These are phyloP conservation scores for Kwoniella europaea DNA, from an alignment of 768 basidiomycete genomes.

Conservation along the genomic window DNA sequence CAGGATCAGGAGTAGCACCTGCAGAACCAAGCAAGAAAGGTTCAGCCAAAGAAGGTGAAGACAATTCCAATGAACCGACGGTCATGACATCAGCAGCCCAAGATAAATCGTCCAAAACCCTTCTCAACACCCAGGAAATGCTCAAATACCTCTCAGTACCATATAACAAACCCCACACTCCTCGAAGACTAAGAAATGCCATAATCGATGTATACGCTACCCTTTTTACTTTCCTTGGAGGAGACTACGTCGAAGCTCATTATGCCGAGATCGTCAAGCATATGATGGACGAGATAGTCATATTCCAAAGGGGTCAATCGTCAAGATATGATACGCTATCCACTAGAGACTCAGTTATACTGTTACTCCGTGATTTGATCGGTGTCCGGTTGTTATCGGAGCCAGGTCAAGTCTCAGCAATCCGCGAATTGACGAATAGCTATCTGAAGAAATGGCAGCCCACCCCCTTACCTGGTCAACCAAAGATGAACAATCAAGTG, in stretches of 20 bases:
- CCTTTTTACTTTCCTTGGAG: constrained; percentile 74
- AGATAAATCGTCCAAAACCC: constrained; percentile 68
- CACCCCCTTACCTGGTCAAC: constrained; percentile 84
- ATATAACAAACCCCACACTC: constrained; percentile 74
- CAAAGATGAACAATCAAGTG: constrained; percentile 69
- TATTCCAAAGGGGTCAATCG: constrained; percentile 61
- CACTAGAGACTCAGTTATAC: constrained; percentile 72
- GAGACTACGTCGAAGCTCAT: constrained; percentile 77
- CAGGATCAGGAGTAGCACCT: constrained; percentile 61
- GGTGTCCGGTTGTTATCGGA: constrained; percentile 88
- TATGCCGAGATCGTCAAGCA: constrained; percentile 80
- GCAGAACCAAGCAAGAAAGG: constrained; percentile 62
- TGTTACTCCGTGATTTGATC: constrained; percentile 82
- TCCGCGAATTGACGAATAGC: constrained; percentile 78
- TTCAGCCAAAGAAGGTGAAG: constrained; percentile 63
- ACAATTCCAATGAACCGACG: constrained; percentile 66
- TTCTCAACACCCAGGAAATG: constrained; percentile 79
- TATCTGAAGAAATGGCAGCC: constrained; percentile 87
- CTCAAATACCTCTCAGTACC: constrained; percentile 74
- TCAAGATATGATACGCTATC: constrained; percentile 77
- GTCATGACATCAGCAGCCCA: constrained; percentile 61
- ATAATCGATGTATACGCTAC: constrained; percentile 87
- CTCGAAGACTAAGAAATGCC: constrained; percentile 77
- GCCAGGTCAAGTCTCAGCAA: constrained; percentile 88
- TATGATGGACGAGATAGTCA: constrained; percentile 76